Base-by-base conservation (phyloP, 768 basidiomycete genomes). In the Trametes elegans region DNA sequence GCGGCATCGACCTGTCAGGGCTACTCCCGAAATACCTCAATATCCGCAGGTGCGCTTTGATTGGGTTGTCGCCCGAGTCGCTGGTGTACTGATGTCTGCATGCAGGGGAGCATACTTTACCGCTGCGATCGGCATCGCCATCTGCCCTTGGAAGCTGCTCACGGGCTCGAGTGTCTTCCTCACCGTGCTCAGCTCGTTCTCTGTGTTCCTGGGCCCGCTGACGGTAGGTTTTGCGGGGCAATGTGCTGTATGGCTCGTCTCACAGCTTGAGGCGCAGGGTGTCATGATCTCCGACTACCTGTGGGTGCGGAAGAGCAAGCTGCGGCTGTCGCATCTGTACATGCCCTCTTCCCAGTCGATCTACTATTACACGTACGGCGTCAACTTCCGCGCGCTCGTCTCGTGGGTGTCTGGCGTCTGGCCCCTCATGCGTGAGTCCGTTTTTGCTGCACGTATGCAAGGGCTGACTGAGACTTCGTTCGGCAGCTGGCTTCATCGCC, bases 191-290 rank as follows among this genome's bases (percentile, higher is more conserved):
- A 61, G 63, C 27, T 73, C 73, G 0, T 79, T 77, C 61, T 69
- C 76, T 13, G 72, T 79, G 49, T 75, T 80, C 60, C 68, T 80
- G 3, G 74, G 73, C 4, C 79, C 78, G 0, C 67, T 80, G 21
- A 68, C 70, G 19, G 58, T 55, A 1, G 8, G 58, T n/a, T n/a
- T n/a, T n/a, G n/a, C n/a, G n/a, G n/a, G n/a, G n/a, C n/a, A n/a
- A n/a, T n/a, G n/a, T n/a, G n/a, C n/a, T n/a, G n/a, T n/a, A n/a
- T n/a, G n/a, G n/a, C n/a, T n/a, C n/a, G n/a, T n/a, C n/a, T n/a
- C n/a, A n/a, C 34, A 5, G 18, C 39, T 7, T 32, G 18, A 21
- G 16, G 18, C 18, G 3, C 28, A 58, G 39, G 70, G 73, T 3
- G 71, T 78, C 55, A 73, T 78, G 70, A 59, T 71, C 38, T 64